Percentiles rank a stretch among this genome's conserved stretches.
These are phyloP conservation scores for Talaromyces sp. DNA, from an alignment of 2,329 filamentous ascomycete genomes.

Conservation along the genomic window DNA sequence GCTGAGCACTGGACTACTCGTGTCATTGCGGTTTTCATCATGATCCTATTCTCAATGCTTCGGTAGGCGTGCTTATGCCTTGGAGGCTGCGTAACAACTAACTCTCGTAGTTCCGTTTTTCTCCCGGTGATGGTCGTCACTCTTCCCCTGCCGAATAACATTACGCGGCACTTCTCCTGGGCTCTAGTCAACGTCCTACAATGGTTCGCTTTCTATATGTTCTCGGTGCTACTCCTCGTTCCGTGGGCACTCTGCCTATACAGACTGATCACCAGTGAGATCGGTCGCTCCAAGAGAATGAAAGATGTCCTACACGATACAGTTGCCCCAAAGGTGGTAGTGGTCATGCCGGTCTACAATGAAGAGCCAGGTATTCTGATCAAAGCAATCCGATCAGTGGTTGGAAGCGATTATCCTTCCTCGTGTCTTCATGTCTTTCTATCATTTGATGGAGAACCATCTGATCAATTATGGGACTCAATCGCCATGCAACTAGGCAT, in stretches of 20 bases:
- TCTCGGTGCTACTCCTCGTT: slow-evolving; percentile 76
- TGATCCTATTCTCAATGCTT: slow-evolving; percentile 67
- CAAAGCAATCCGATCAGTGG: slow-evolving; percentile 83
- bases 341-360: slow-evolving; percentile 96
- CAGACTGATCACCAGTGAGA: slow-evolving; percentile 79
- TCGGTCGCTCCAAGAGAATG: slow-evolving; percentile 77
- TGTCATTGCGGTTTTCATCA: slow-evolving; percentile 72
- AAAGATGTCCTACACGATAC: slow-evolving; percentile 79
- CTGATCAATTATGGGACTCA: slow-evolving; percentile 83
- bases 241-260: slow-evolving; percentile 95
- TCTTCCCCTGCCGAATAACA: slow-evolving; percentile 70
- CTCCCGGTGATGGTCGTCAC: slow-evolving; percentile 93
- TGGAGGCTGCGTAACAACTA: neutral
- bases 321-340: slow-evolving; percentile 87
- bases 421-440: slow-evolving; percentile 92
- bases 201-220: slow-evolving; percentile 95
- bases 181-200: slow-evolving; percentile 70
- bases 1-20: slow-evolving; percentile 83
- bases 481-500: slow-evolving; percentile 84
- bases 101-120: slow-evolving; percentile 65
- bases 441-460: slow-evolving; percentile 86
- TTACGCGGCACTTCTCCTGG: slow-evolving; percentile 70
- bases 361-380: slow-evolving; percentile 81
- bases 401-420: slow-evolving; percentile 88
- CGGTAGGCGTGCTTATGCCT: slow-evolving; percentile 55